Conservation (phyloP, 306 rosid genomes). For the Geum urbanum region DNA sequence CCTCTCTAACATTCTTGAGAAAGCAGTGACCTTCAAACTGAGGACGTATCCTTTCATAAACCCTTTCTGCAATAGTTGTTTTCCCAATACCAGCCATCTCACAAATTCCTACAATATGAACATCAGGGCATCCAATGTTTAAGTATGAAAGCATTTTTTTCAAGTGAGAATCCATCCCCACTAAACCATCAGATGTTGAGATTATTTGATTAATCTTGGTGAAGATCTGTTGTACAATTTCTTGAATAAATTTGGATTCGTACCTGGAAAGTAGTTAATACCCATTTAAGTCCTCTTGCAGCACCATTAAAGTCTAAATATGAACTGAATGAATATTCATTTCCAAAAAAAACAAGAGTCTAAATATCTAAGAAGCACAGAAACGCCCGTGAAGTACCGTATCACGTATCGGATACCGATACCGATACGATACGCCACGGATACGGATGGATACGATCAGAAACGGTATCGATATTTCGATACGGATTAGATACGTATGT, state of each 20-base stretch:
- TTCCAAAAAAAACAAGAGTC: too few relatives aligned
- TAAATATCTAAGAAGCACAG: too few relatives aligned
- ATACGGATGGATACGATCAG: too few relatives aligned
- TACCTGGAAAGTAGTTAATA: not conserved
- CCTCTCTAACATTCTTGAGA: conserved; percentile 10
- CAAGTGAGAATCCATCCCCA: conserved; percentile 1
- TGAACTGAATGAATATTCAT: too few relatives aligned
- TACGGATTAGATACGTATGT: too few relatives aligned
- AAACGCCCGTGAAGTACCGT: too few relatives aligned
- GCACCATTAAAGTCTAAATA: too few relatives aligned
- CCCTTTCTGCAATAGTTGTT: not conserved
- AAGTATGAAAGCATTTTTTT: not conserved
- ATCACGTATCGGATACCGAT: too few relatives aligned
- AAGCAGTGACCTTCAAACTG: conserved; percentile 8
- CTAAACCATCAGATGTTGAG: not conserved
- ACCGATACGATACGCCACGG: too few relatives aligned
- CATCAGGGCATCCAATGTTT: not conserved
- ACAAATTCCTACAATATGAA: conserved; percentile 6
- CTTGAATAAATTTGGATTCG: not conserved
- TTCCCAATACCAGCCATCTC: conserved; percentile 19
- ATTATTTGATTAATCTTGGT: not conserved
- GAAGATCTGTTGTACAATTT: not conserved
- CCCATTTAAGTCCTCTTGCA: not conserved
- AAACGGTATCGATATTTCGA: too few relatives aligned
- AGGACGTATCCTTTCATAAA: not conserved